Evolutionary conservation across 345 rosid species (phyloP), one percentile per base, ranked within the genome.

Genomic region (Cardamine chenopodiifolia): DNA sequence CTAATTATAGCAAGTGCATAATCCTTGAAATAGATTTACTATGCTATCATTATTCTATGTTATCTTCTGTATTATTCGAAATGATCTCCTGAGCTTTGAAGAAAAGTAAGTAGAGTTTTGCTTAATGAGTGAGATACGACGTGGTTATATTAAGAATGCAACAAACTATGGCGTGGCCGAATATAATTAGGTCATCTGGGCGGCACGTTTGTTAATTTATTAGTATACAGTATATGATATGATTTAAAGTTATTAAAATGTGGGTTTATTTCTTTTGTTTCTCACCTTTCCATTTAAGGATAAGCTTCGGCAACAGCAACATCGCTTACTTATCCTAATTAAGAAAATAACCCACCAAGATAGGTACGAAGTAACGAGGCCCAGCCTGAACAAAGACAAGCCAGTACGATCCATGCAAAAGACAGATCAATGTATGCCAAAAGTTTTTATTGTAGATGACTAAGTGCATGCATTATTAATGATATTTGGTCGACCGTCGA

Each of bases 301-400:
- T 77, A 77, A 77, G 81, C 77, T 71, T 71, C 37, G 73, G 62
- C 48, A 65, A 77, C 32, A 58, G 32, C 62, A 71, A 71, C 9
- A 34, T 68, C 17, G 52, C 59, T 62, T 76, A 45, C 15, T 71
- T 71, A 71, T 77, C 72, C 76, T 71, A 19, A 77, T 71, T 71
- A 70, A 77, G 80, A 53, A 49, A 37, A 7, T 26, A 55, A 39
- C n/a, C 6, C 23, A 44, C 29, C n/a, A 20, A 25, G 18, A 42
- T 35, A 47, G 12, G 67, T 62, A 73, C 63, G 11, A 53, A 61
- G 50, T 8, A 39, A 14, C 2, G 29, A 60, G 11, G n/a, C 29
- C 48, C 18, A 60, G 47, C 47, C 19, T 13, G 11, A 37, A 13
- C 31, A 60, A 60, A 37, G 18, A 35, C 47, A 60, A 60, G 19